Percentiles rank a stretch among this genome's conserved stretches.
Conservation (phyloP, 148 eudicot species). For the Simmondsia chinensis region DNA sequence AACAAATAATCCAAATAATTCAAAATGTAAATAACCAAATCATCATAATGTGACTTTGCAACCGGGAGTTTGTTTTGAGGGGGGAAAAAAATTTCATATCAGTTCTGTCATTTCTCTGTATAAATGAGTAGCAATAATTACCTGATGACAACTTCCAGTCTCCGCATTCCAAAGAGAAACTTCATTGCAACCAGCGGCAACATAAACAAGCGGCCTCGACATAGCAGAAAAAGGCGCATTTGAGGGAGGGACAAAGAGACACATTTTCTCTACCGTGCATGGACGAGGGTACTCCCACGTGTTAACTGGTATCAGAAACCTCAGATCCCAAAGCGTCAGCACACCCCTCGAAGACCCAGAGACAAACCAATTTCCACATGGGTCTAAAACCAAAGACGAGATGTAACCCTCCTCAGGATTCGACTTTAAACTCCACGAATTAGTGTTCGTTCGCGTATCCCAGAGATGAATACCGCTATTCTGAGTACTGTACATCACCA, state of each 20-base stretch:
- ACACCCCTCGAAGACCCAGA: slow-evolving; percentile 96
- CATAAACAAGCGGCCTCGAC: slow-evolving; percentile 94
- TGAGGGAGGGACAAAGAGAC: slow-evolving; percentile 78
- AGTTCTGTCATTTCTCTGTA: too few species aligned
- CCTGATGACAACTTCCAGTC: slow-evolving; percentile 99
- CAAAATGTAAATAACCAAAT: too few species aligned
- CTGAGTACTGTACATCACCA: slow-evolving; percentile 84
- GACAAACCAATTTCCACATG: slow-evolving; percentile 97
- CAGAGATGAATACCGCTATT: slow-evolving; percentile 80
- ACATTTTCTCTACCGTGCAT: slow-evolving; percentile 76
- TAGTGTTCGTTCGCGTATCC: slow-evolving; percentile 66
- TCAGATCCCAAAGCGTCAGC: slow-evolving; percentile 90
- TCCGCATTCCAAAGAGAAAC: slow-evolving; percentile 99
- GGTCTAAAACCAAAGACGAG: slow-evolving; percentile 63
- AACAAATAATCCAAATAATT: too few species aligned
- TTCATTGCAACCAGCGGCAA: slow-evolving; percentile 94
- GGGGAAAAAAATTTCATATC: too few species aligned
- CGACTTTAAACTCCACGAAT: slow-evolving; percentile 66
- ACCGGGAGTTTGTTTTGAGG: too few species aligned
- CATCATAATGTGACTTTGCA: too few species aligned
- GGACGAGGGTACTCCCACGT: slow-evolving; percentile 78
- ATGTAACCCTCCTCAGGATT: slow-evolving; percentile 81
- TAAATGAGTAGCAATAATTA: too few species aligned
- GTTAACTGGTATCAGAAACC: slow-evolving; percentile 86
- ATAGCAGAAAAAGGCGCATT: slow-evolving; percentile 55